Conservation (phyloP, 2,329 filamentous ascomycete species). For the Pseudogymnoascus sp. region DNA sequence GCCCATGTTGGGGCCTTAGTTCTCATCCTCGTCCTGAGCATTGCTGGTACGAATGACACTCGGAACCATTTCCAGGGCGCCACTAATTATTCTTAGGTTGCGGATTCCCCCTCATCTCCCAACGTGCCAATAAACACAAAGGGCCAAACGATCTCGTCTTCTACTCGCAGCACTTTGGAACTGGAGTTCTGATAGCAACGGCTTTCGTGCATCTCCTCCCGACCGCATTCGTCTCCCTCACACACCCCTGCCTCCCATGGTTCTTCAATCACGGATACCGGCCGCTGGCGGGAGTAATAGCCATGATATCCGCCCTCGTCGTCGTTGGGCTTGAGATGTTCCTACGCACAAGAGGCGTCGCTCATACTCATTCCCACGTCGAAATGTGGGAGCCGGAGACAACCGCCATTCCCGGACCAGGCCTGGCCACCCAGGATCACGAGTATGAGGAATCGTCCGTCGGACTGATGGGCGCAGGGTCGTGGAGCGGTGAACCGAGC, state of each 20-base stretch:
- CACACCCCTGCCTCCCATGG: slow-evolving; percentile 60
- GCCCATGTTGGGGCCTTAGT: slow-evolving; percentile 51
- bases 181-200: slow-evolving; percentile 77
- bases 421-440: slow-evolving; percentile 29
- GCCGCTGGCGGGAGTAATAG: slow-evolving; percentile 72
- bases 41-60: slow-evolving; percentile 32
- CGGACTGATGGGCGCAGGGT: slow-evolving; percentile 51
- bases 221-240: slow-evolving; percentile 53
- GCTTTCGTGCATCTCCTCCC: slow-evolving; percentile 69
- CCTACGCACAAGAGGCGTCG: slow-evolving; percentile 63
- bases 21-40: slow-evolving; percentile 48
- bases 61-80: slow-evolving; percentile 6
- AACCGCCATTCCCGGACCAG: slow-evolving; percentile 20
- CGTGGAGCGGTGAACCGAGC: slow-evolving; percentile 49
- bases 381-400: slow-evolving; percentile 17
- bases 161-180: slow-evolving; percentile 63
- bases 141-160: slow-evolving; percentile 38
- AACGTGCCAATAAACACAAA: slow-evolving; percentile 23
- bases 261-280: slow-evolving; percentile 75
- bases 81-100: slow-evolving; percentile 24
- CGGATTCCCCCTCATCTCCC: slow-evolving; percentile 29
- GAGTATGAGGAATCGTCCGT: slow-evolving; percentile 36
- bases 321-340: slow-evolving; percentile 86
- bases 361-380: slow-evolving; percentile 51
- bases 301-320: slow-evolving; percentile 72